Evolutionary conservation across 148 eudicot species (phyloP).

Genomic region (Fagopyrum tataricum): DNA sequence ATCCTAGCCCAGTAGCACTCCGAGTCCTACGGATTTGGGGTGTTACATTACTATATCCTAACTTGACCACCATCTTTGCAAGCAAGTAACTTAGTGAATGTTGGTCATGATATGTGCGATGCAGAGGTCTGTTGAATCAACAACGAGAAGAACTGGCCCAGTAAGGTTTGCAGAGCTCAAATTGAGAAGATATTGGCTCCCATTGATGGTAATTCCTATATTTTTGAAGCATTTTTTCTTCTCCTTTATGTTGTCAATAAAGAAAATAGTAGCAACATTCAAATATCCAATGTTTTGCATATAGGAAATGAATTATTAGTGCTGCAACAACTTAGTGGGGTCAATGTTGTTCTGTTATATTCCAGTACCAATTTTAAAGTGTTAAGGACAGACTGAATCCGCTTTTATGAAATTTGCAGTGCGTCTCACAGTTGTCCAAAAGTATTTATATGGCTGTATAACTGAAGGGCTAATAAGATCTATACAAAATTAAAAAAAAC

Average conservation of each 20-base stretch:
- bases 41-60: not conserved
- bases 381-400: slow-evolving; percentile 35
- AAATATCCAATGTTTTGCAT: slow-evolving; percentile 35
- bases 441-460: no score
- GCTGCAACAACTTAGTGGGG: slow-evolving; percentile 85
- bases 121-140: slow-evolving; percentile 83
- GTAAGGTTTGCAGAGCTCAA: slow-evolving; percentile 74
- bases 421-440: no score
- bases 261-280: not conserved
- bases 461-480: no score
- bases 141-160: slow-evolving; percentile 52
- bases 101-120: slow-evolving; percentile 16
- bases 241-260: not conserved
- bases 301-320: slow-evolving; percentile 80
- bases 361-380: slow-evolving; percentile 69
- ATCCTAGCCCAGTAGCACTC: no score
- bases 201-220: slow-evolving; percentile 59
- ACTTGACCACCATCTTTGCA: not conserved
- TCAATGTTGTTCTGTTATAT: slow-evolving; percentile 86
- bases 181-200: slow-evolving; percentile 88
- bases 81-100: not conserved
- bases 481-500: no score
- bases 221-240: not conserved
- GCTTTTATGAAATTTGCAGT: not conserved
- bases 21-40: no score